Percentiles rank a stretch among this genome's conserved stretches.
Evolutionary conservation across 768 basidiomycete species (phyloP).

Genomic region (Mycena galericulata): DNA sequence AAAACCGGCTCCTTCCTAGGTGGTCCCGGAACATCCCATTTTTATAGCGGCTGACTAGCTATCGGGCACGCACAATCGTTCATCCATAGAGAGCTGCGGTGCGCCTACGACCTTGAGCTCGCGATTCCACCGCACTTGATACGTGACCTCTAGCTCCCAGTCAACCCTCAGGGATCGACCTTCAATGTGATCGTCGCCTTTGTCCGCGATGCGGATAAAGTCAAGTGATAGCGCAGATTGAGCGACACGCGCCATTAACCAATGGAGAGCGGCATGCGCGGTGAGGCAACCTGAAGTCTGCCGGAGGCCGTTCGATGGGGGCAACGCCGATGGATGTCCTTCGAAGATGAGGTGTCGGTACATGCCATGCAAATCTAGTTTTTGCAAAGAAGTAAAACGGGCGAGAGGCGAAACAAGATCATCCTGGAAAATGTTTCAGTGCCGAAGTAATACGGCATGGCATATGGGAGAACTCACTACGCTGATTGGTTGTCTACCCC

Average conservation of each 20-base stretch:
- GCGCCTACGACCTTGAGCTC: neutral
- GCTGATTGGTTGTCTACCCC: neutral
- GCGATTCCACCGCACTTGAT: neutral
- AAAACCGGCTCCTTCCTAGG: too few species aligned
- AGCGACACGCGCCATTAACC: slow-evolving; percentile 1
- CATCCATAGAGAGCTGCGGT: neutral
- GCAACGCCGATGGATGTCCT: neutral
- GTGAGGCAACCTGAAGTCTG: neutral
- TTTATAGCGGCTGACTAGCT: too few species aligned
- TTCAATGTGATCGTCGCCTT: slow-evolving; percentile 2
- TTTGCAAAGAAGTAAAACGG: slow-evolving; percentile 9
- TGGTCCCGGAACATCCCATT: too few species aligned
- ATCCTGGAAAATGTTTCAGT: neutral
- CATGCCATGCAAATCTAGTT: slow-evolving; percentile 1
- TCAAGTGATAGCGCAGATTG: neutral
- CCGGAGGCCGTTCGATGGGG: neutral
- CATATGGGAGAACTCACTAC: neutral
- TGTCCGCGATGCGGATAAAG: slow-evolving; percentile 8
- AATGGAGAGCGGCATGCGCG: slow-evolving; percentile 12
- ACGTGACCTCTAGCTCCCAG: slow-evolving; percentile 6
- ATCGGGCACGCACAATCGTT: neutral
- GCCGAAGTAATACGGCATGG: neutral
- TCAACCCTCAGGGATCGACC: neutral
- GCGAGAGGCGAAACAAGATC: neutral
- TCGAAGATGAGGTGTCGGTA: neutral